These are phyloP conservation scores for Pythium biforme DNA, from an alignment of 352 stramenopile species.

Conservation along the genomic window DNA sequence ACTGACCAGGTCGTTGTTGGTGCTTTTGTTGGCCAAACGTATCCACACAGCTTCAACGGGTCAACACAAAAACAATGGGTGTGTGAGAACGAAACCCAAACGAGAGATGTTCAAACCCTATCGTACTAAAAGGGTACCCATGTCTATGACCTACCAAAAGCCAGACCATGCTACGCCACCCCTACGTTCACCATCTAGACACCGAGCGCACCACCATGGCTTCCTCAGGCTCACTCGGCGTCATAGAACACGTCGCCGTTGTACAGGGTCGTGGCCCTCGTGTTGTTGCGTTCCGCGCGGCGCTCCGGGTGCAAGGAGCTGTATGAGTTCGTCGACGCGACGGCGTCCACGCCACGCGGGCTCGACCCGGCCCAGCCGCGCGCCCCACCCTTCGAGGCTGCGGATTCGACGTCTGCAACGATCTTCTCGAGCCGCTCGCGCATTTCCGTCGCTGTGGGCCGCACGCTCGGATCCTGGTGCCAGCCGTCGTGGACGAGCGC, in stretches of 20 bases:
- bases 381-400: too few relatives aligned
- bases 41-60: background rate
- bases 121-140: too few relatives aligned
- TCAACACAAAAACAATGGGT: too few relatives aligned
- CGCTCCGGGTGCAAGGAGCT: background rate
- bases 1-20: background rate
- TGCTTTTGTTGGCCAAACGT: too few relatives aligned
- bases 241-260: too few relatives aligned
- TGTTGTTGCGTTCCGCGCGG: background rate
- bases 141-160: too few relatives aligned
- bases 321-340: background rate
- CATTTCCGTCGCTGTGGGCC: constrained; percentile 10
- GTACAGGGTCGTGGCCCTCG: background rate
- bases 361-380: background rate
- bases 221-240: too few relatives aligned
- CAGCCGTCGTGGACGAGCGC: constrained; percentile 7
- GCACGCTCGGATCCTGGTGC: constrained; percentile 5
- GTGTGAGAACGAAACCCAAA: too few relatives aligned
- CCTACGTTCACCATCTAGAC: too few relatives aligned
- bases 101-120: too few relatives aligned
- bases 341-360: background rate
- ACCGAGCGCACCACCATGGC: too few relatives aligned
- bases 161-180: too few relatives aligned
- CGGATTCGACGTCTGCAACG: background rate
- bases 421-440: constrained; percentile 9